These are phyloP conservation scores for Calonectria multiphialidica DNA, from an alignment of 2,329 filamentous ascomycete species.

Conservation along the genomic window DNA sequence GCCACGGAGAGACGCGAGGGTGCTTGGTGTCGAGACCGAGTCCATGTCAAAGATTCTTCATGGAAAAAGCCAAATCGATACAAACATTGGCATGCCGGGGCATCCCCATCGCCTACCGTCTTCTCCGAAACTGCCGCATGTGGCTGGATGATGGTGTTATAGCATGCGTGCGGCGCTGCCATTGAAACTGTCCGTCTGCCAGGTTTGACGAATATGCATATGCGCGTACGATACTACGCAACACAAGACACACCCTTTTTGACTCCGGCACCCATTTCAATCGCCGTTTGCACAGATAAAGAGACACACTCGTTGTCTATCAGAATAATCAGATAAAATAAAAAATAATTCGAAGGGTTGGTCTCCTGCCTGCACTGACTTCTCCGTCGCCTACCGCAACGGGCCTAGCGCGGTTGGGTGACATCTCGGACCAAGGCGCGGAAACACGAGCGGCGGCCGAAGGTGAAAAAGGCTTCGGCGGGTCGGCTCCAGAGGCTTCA, in stretches of 20 bases:
- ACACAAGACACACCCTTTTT: background rate
- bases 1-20: no score
- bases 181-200: background rate
- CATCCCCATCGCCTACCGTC: background rate
- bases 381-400: background rate
- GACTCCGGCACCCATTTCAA: no score
- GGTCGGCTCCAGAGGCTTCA: background rate
- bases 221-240: background rate
- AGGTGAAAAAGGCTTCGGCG: constrained; percentile 11
- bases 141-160: background rate
- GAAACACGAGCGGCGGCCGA: constrained; percentile 30
- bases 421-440: constrained; percentile 26
- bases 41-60: no score
- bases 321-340: no score
- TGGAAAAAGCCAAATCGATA: no score
- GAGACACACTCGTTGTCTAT: no score
- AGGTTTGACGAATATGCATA: background rate
- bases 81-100: background rate
- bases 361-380: background rate
- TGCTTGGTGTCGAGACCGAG: no score
- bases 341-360: no score
- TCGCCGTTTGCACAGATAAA: background rate
- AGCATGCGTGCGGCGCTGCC: background rate
- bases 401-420: background rate
- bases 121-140: background rate